Evolutionary conservation across 345 rosid species (phyloP).

Genomic region (Salix caprea): DNA sequence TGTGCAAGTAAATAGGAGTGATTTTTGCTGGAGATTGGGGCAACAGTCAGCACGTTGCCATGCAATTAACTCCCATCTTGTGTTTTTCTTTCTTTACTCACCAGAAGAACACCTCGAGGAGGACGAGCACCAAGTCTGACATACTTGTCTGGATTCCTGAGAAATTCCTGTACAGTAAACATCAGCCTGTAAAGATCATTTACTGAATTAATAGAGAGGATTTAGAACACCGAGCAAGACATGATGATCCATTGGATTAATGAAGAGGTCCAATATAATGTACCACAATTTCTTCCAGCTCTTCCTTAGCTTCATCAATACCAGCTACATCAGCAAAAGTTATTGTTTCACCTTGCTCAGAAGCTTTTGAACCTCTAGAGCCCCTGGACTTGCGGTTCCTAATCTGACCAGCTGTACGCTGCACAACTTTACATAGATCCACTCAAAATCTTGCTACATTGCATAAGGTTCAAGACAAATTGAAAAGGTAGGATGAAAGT

Average conservation of each 20-base stretch:
- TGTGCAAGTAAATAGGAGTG: not conserved
- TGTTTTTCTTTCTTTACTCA: conserved; percentile 35
- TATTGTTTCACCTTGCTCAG: conserved; percentile 69
- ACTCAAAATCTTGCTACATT: conserved; percentile 16
- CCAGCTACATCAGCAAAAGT: conserved; percentile 98
- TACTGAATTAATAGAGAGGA: conserved; percentile 15
- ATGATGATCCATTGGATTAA: not conserved
- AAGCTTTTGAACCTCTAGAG: conserved; percentile 52
- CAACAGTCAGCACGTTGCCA: not conserved
- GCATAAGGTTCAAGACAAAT: conserved; percentile 12
- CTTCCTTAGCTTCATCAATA: conserved; percentile 97
- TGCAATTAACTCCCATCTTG: not conserved
- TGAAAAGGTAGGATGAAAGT: not conserved
- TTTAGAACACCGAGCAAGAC: not conserved
- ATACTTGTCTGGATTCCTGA: conserved; percentile 85
- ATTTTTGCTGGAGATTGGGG: not conserved
- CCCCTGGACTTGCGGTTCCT: conserved; percentile 68
- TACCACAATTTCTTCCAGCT: conserved; percentile 98
- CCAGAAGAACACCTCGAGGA: conserved; percentile 95
- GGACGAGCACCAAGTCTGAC: conserved; percentile 90
- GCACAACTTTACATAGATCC: conserved; percentile 17
- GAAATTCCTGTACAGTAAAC: conserved; percentile 67
- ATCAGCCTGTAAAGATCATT: conserved; percentile 20
- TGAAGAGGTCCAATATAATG: conserved; percentile 13
- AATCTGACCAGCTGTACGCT: conserved; percentile 79